phyloP scores from a whole-genome alignment of 805 yeast species.

The Metschnikowia sp. region DNA sequence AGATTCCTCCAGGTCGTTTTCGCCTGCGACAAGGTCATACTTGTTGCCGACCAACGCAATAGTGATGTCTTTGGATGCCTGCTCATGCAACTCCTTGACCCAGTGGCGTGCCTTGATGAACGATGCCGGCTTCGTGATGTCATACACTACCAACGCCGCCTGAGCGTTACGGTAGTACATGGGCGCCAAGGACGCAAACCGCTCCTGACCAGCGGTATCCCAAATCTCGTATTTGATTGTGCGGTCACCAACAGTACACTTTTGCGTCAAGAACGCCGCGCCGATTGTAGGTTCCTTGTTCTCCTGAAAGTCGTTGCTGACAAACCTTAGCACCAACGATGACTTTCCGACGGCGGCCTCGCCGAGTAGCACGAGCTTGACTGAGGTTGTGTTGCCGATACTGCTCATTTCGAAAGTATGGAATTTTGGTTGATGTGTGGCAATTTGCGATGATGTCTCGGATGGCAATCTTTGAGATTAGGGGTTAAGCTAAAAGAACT shows the following conservation, averaged over 20 bases:
- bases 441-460: neutral
- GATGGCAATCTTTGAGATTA: neutral
- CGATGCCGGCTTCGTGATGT: conserved; percentile 67
- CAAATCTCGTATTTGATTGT: conserved; percentile 74
- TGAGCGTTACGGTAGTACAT: conserved; percentile 82
- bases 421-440: neutral
- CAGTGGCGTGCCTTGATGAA: conserved; percentile 68
- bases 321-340: conserved; percentile 67
- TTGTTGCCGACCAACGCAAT: conserved; percentile 86
- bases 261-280: conserved; percentile 76
- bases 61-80: conserved; percentile 69
- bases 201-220: conserved; percentile 87
- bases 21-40: conserved; percentile 50
- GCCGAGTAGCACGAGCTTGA: conserved; percentile 71
- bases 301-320: conserved; percentile 70
- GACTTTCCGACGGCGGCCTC: conserved; percentile 82
- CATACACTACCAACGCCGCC: conserved; percentile 77
- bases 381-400: conserved; percentile 17
- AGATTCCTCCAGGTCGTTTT: conserved; percentile 45
- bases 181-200: conserved; percentile 74
- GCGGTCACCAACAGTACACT: conserved; percentile 50
- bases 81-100: conserved; percentile 78
- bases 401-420: conserved; percentile 1
- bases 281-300: conserved; percentile 79
- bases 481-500: neutral